phyloP scores from a whole-genome alignment of 331 rosid genomes.

The Acacia concinna region DNA sequence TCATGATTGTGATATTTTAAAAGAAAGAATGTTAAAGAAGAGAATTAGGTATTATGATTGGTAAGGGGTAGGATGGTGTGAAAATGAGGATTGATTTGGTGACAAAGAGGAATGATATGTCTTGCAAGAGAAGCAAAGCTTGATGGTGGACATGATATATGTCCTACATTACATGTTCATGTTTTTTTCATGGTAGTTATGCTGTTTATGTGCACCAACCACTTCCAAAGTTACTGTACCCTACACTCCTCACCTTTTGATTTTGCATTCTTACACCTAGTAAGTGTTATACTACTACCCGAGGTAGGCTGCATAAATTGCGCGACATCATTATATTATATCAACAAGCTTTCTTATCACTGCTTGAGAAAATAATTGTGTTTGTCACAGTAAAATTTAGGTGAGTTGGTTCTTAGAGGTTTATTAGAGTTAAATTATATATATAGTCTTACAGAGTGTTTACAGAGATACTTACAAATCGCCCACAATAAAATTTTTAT shows the following conservation, averaged over 20 bases:
- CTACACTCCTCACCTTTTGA: background rate
- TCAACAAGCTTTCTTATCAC: too few species aligned
- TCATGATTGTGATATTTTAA: background rate
- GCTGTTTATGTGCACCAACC: background rate
- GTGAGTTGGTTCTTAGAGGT: too few species aligned
- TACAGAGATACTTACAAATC: too few species aligned
- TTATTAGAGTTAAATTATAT: too few species aligned
- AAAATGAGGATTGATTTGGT: conserved; percentile 3
- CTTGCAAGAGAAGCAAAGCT: conserved; percentile 17
- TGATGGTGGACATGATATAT: background rate
- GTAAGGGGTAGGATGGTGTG: background rate
- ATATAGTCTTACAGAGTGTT: too few species aligned
- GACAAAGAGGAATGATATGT: background rate
- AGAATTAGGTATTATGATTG: background rate
- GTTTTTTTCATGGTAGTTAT: background rate
- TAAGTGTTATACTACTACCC: too few species aligned
- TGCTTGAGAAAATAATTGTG: too few species aligned
- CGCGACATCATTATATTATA: background rate
- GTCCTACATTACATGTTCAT: conserved; percentile 4
- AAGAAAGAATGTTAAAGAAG: background rate
- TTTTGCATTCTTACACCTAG: background rate
- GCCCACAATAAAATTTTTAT: too few species aligned
- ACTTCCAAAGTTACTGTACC: background rate
- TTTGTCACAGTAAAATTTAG: too few species aligned
- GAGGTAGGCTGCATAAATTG: background rate